These are phyloP conservation scores for Sarcomyxa edulis DNA, from an alignment of 768 basidiomycete genomes.

Conservation along the genomic window DNA sequence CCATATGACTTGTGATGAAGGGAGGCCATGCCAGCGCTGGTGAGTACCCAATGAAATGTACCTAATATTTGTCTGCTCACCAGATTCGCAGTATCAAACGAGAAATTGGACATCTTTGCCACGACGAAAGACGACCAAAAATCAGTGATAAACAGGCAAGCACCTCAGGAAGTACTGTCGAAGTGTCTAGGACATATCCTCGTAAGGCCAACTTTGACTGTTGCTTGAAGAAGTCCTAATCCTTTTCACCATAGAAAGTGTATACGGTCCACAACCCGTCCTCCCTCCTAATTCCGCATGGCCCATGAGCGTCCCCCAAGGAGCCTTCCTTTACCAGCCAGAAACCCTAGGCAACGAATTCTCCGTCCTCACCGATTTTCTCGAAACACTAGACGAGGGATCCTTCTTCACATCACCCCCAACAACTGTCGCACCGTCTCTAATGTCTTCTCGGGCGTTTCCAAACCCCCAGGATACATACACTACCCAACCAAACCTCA, in stretches of 20 bases:
- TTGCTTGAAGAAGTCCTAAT: constrained; percentile 5
- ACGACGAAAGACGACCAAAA: constrained; percentile 74
- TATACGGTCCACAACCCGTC: constrained; percentile 27
- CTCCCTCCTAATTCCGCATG: constrained; percentile 39
- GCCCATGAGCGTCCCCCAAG: constrained; percentile 46
- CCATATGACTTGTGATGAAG: constrained; percentile 91
- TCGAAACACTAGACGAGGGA: constrained; percentile 83
- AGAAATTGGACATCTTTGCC: constrained; percentile 92
- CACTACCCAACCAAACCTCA: constrained; percentile 9
- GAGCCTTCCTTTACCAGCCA: constrained; percentile 61
- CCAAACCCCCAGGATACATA: constrained; percentile 7
- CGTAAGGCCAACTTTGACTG: no score
- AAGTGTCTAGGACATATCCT: constrained; percentile 36
- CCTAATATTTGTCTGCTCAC: constrained; percentile 7
- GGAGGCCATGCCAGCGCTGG: constrained; percentile 91
- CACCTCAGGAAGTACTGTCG: constrained; percentile 17
- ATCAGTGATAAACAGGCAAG: constrained; percentile 37
- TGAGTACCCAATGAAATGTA: constrained; percentile 33
- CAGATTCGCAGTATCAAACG: constrained; percentile 71
- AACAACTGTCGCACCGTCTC: constrained; percentile 39
- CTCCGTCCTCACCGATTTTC: constrained; percentile 79
- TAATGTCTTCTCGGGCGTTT: constrained; percentile 39
- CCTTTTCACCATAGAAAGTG: constrained; percentile 23
- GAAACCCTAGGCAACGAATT: constrained; percentile 80
- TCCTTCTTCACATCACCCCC: constrained; percentile 69